phyloP scores from a whole-genome alignment of 2,329 filamentous ascomycete genomes.

The Neurospora sp. region DNA sequence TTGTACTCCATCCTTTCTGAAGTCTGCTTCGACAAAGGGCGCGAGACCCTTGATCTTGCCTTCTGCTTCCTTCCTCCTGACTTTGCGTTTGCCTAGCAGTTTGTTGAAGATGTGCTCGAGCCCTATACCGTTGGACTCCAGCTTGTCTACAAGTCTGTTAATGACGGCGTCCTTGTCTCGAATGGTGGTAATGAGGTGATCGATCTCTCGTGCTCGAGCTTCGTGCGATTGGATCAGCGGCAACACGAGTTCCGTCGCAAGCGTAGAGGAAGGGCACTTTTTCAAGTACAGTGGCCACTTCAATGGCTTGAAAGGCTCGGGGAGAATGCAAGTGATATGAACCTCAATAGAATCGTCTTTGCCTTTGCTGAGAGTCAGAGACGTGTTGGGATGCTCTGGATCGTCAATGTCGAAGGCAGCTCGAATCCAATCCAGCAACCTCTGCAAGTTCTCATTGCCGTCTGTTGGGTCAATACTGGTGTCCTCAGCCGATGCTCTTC shows the following conservation, averaged over 20 bases:
- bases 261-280: slow-evolving; percentile 31
- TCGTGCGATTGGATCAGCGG: slow-evolving; percentile 40
- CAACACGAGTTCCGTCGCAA: slow-evolving; percentile 40
- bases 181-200: slow-evolving; percentile 33
- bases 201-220: slow-evolving; percentile 29
- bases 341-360: slow-evolving; percentile 38
- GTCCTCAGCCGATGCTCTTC: slow-evolving; percentile 50
- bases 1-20: slow-evolving; percentile 22
- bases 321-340: slow-evolving; percentile 49
- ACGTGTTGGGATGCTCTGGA: slow-evolving; percentile 33
- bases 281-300: slow-evolving; percentile 55
- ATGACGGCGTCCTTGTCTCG: slow-evolving; percentile 44
- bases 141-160: slow-evolving; percentile 41
- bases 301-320: slow-evolving; percentile 51
- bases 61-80: slow-evolving; percentile 34
- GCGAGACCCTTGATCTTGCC: slow-evolving; percentile 42
- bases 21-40: slow-evolving; percentile 33
- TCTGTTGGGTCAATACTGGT: slow-evolving; percentile 67
- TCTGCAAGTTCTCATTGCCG: slow-evolving; percentile 55
- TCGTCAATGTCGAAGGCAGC: slow-evolving; percentile 39
- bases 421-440: slow-evolving; percentile 55
- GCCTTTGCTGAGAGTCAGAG: slow-evolving; percentile 31
- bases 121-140: slow-evolving; percentile 40
- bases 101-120: slow-evolving; percentile 44
- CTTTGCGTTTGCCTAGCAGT: slow-evolving; percentile 37